phyloP scores from a whole-genome alignment of 306 rosid genomes.

The Purshia tridentata region DNA sequence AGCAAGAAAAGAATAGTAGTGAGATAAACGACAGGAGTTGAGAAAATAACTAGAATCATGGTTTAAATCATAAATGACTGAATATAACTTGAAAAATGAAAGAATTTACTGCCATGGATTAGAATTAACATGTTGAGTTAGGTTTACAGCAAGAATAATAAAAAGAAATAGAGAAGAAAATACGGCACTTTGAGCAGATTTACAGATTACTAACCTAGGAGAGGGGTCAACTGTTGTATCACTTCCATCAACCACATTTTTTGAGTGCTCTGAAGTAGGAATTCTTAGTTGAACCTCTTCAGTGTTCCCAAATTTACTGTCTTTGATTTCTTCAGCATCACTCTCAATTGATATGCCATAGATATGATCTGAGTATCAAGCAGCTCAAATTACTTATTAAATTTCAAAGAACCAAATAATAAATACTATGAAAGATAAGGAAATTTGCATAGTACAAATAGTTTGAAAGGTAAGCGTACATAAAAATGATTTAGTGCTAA shows the following conservation, averaged over 20 bases:
- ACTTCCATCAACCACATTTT: constrained; percentile 29
- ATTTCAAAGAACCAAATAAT: constrained; percentile 22
- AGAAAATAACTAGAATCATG: background rate
- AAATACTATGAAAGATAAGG: background rate
- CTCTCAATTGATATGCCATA: constrained; percentile 32
- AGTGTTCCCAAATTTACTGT: constrained; percentile 32
- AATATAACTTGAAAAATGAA: background rate
- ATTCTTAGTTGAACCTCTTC: constrained; percentile 24
- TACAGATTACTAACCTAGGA: constrained; percentile 43
- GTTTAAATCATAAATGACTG: background rate
- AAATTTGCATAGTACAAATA: background rate
- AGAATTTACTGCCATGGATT: background rate
- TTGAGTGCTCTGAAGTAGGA: constrained; percentile 25
- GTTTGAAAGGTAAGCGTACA: background rate
- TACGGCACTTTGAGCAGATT: background rate
- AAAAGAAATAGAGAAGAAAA: background rate
- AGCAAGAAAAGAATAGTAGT: constrained; percentile 11
- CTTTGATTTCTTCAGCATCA: constrained; percentile 36
- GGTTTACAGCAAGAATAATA: background rate
- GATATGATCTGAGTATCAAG: constrained; percentile 45
- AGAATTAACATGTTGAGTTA: background rate
- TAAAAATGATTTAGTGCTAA: background rate
- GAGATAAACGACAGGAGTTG: background rate
- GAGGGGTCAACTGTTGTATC: constrained; percentile 31
- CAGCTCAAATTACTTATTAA: constrained; percentile 30